phyloP scores from a whole-genome alignment of 2,329 filamentous ascomycete genomes.

The Colletotrichum horii region DNA sequence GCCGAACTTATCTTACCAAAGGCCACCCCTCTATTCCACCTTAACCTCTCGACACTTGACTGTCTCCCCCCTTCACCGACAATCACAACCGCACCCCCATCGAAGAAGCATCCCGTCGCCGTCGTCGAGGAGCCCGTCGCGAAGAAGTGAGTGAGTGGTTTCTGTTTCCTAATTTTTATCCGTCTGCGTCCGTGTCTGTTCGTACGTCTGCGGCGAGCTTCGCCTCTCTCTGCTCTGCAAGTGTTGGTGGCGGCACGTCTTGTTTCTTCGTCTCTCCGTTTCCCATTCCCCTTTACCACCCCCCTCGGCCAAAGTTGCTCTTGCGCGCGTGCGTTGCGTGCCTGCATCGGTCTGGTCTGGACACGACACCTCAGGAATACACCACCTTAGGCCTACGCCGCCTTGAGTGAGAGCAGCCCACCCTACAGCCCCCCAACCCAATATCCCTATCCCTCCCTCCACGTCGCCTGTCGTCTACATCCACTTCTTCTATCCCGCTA shows the following conservation, averaged over 20 bases:
- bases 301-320: constrained; percentile 20
- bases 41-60: constrained; percentile 21
- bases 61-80: constrained; percentile 21
- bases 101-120: constrained; percentile 1
- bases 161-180: not conserved
- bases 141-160: constrained; percentile 18
- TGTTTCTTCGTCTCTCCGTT: not conserved
- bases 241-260: not conserved
- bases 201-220: not conserved
- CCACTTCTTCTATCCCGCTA: constrained; percentile 22
- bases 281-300: constrained; percentile 4
- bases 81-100: constrained; percentile 11
- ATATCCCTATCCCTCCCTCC: constrained; percentile 23
- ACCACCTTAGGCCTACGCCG: not conserved
- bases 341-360: constrained; percentile 20
- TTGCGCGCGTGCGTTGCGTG: constrained; percentile 21
- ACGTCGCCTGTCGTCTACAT: constrained; percentile 22
- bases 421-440: constrained; percentile 18
- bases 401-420: constrained; percentile 12
- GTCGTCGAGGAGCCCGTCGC: constrained; percentile 14
- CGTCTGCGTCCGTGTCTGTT: not conserved
- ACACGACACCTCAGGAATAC: constrained; percentile 22
- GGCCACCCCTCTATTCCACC: constrained; percentile 22
- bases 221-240: not conserved
- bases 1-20: constrained; percentile 21